Conservation (phyloP, 2,329 filamentous ascomycete species). For the Cryphonectria parasitica region DNA sequence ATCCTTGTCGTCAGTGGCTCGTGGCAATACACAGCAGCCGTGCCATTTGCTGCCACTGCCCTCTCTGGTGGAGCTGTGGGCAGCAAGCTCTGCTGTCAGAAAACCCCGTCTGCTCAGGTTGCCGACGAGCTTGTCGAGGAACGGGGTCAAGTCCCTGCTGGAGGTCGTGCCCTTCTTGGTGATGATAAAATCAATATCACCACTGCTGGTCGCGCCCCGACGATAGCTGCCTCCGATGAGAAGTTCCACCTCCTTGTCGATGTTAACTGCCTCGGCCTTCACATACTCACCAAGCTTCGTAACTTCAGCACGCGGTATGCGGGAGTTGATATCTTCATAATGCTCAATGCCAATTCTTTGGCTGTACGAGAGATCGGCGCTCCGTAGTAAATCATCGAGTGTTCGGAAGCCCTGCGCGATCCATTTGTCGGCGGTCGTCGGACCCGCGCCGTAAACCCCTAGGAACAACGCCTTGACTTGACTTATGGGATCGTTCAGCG, state of each 20-base stretch:
- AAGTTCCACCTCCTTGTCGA: constrained; percentile 69
- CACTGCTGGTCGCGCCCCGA: constrained; percentile 72
- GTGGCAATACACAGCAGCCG: constrained; percentile 75
- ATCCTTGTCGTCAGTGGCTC: constrained; percentile 37
- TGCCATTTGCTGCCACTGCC: constrained; percentile 79
- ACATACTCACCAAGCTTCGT: constrained; percentile 70
- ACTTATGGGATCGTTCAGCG: constrained; percentile 69
- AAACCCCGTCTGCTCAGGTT: constrained; percentile 65
- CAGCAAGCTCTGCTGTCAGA: constrained; percentile 71
- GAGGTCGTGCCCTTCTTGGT: constrained; percentile 65
- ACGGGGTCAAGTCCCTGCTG: constrained; percentile 59
- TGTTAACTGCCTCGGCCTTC: constrained; percentile 54
- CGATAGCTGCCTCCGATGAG: constrained; percentile 86
- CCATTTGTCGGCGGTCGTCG: constrained; percentile 73
- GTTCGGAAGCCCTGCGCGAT: constrained; percentile 74
- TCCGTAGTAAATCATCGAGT: constrained; percentile 68
- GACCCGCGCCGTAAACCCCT: constrained; percentile 78
- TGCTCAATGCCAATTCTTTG: constrained; percentile 79
- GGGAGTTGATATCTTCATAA: constrained; percentile 76
- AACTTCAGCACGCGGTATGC: constrained; percentile 80
- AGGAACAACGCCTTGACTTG: constrained; percentile 70
- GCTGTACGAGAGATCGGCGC: constrained; percentile 66
- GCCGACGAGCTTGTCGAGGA: constrained; percentile 67
- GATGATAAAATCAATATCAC: constrained; percentile 85
- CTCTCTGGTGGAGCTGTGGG: constrained; percentile 46